A percentile compares a stretch with the other conserved stretches of the same genome.
These are phyloP conservation scores for Fraxinus americana DNA, from an alignment of 257 asterid species.

Conservation along the genomic window DNA sequence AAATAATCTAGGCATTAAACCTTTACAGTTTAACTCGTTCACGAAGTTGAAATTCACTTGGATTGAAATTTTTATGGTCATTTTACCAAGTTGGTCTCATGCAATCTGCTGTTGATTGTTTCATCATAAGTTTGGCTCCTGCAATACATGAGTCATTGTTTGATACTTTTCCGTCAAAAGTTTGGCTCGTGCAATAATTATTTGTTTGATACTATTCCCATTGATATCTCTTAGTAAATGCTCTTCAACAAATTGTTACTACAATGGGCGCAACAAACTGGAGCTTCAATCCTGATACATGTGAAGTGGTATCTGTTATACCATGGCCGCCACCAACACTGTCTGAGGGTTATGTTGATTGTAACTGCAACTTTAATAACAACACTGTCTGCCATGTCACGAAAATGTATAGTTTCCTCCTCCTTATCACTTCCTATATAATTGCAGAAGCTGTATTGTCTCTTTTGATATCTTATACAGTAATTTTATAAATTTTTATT, in stretches of 20 bases:
- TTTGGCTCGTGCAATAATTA: background rate
- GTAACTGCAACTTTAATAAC: conserved; percentile 52
- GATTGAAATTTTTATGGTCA: background rate
- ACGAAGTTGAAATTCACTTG: background rate
- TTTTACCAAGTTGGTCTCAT: background rate
- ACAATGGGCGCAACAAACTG: conserved; percentile 76
- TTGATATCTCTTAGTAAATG: conserved; percentile 49
- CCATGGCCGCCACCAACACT: conserved; percentile 35
- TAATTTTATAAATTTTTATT: background rate
- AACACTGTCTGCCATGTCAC: conserved; percentile 61
- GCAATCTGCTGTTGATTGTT: background rate
- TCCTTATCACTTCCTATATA: conserved; percentile 6
- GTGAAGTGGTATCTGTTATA: conserved; percentile 57
- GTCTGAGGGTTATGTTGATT: conserved; percentile 54
- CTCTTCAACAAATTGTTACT: conserved; percentile 62
- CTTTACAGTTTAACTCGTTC: background rate
- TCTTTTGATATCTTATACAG: background rate
- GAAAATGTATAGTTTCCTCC: conserved; percentile 46
- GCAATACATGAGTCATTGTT: background rate
- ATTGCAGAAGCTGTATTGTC: background rate
- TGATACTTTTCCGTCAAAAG: background rate
- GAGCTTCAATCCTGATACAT: conserved; percentile 62
- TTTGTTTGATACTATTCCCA: background rate
- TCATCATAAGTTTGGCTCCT: background rate
- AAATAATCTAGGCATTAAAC: background rate